Evolutionary conservation across 164 flowering plant species (phyloP).

Genomic region (Stephania cephalantha): DNA sequence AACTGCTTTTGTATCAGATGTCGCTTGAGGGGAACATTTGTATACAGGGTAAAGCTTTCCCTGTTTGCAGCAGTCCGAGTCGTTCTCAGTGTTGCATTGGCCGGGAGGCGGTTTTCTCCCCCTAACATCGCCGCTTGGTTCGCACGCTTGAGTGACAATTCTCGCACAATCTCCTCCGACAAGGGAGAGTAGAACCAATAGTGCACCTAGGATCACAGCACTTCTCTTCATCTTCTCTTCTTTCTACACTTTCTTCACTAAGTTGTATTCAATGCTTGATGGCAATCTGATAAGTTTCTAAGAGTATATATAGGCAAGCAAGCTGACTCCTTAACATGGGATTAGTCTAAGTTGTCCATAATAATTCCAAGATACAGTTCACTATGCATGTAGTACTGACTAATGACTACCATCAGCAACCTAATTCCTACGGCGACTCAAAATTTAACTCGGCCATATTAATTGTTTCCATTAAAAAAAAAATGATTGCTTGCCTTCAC

Average conservation of each 20-base stretch:
- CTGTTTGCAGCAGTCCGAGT: conserved; percentile 16
- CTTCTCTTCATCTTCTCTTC: conserved; percentile 7
- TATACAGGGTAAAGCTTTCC: conserved; percentile 6
- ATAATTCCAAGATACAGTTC: neutral
- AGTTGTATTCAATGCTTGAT: neutral
- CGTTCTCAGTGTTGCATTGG: conserved; percentile 2
- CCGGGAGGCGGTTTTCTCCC: conserved; percentile 7
- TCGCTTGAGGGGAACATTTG: conserved; percentile 7
- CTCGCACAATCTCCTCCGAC: neutral
- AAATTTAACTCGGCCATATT: neutral
- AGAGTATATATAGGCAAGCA: neutral
- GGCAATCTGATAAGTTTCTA: neutral
- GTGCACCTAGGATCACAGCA: neutral
- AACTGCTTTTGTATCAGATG: neutral
- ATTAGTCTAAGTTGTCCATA: neutral
- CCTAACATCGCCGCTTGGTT: conserved; percentile 5
- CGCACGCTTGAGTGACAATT: conserved; percentile 6
- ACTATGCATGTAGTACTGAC: neutral
- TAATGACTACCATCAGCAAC: neutral
- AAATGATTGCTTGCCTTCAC: too few relatives aligned
- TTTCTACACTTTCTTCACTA: neutral
- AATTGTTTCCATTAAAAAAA: neutral
- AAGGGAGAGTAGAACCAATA: neutral
- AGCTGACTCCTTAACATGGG: neutral
- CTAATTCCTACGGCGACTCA: neutral